Evolutionary conservation across 257 asterid genomes (phyloP).

Genomic region (Ocimum tenuiflorum): DNA sequence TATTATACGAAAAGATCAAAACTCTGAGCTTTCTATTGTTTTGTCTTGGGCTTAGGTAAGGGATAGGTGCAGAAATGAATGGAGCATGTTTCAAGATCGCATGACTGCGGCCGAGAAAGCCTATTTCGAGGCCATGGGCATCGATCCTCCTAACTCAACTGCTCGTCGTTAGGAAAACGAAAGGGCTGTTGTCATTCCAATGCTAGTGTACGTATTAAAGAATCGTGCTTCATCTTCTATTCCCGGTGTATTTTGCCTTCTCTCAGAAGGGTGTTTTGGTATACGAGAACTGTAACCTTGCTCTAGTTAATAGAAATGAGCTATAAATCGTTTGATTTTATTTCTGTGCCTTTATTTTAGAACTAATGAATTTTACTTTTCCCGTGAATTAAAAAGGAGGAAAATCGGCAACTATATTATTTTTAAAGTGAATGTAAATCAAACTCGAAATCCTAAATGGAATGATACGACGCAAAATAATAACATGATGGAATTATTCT

Average conservation of each 20-base stretch:
- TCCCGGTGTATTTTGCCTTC: background rate
- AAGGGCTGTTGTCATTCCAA: background rate
- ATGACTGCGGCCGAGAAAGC: constrained; percentile 61
- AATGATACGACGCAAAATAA: background rate
- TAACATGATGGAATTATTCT: background rate
- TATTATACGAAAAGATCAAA: background rate
- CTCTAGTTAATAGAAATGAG: constrained; percentile 5
- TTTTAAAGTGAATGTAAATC: too few species aligned
- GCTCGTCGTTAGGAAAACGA: background rate
- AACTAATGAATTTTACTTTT: too few species aligned
- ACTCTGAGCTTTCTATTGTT: background rate
- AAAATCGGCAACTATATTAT: too few species aligned
- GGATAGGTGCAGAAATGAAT: constrained; percentile 75
- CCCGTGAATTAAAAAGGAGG: too few species aligned
- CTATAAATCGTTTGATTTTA: background rate
- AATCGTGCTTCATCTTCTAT: background rate
- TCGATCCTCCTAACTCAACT: constrained; percentile 57
- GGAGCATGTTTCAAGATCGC: constrained; percentile 74
- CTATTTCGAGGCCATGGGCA: constrained; percentile 57
- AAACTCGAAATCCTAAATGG: too few species aligned
- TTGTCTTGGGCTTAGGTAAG: constrained; percentile 43
- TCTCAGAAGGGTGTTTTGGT: background rate
- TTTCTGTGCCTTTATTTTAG: background rate
- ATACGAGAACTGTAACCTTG: background rate
- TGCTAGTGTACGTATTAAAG: background rate